A percentile compares a stretch with the other conserved stretches of the same genome.
Evolutionary conservation across 208 protist genomes (phyloP).

Genomic region (Trypanosoma brucei): DNA sequence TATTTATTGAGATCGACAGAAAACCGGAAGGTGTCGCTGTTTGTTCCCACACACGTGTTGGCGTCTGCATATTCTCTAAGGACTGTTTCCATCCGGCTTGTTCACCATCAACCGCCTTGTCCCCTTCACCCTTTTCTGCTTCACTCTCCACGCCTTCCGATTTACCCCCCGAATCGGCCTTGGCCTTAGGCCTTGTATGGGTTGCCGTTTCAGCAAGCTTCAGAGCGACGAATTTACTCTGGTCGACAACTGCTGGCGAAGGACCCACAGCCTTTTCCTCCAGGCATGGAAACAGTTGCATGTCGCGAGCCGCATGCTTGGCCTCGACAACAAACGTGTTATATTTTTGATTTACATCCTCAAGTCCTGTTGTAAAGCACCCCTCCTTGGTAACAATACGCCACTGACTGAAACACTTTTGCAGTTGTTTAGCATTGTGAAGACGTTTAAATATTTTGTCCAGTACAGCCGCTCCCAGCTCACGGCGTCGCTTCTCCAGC

Average conservation of each 20-base stretch:
- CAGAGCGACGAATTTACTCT: slow-evolving; percentile 38
- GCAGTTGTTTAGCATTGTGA: slow-evolving; percentile 26
- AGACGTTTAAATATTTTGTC: slow-evolving; percentile 25
- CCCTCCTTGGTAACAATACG: slow-evolving; percentile 32
- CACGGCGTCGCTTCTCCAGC: slow-evolving; percentile 11
- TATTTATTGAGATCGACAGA: background rate
- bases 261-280: background rate
- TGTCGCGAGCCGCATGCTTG: slow-evolving; percentile 23
- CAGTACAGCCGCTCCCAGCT: slow-evolving; percentile 11
- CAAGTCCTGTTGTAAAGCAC: slow-evolving; percentile 16
- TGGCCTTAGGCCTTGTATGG: slow-evolving; percentile 24
- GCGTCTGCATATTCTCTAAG: no score
- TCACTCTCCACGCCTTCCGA: background rate
- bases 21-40: no score
- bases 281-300: slow-evolving; percentile 28
- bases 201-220: slow-evolving; percentile 45
- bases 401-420: slow-evolving; percentile 51
- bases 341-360: slow-evolving; percentile 47
- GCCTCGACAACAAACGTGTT: slow-evolving; percentile 43
- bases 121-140: no score
- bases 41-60: no score
- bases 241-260: slow-evolving; percentile 4
- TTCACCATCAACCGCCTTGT: no score
- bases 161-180: background rate
- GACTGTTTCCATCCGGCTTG: no score